Conservation (phyloP, 1,284 basidiomycete species). For the Tremellales sp. region DNA sequence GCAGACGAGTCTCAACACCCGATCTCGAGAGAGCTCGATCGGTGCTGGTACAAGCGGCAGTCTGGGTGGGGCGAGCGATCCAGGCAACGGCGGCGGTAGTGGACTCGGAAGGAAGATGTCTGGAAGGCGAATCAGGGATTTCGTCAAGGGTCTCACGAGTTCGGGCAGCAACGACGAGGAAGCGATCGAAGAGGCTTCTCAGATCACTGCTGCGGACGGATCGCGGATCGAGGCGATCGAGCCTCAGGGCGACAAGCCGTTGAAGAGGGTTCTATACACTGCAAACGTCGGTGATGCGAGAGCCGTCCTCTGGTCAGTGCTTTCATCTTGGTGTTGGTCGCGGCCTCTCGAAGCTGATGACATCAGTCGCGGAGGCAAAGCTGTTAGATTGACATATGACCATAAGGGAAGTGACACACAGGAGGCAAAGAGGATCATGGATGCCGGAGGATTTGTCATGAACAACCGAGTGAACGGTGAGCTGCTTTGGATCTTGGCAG, state of each 20-base stretch:
- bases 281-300: constrained; percentile 80
- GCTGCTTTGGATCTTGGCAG: constrained; percentile 11
- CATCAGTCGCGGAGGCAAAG: constrained; percentile 71
- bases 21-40: constrained; percentile 27
- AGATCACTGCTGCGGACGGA: constrained; percentile 29
- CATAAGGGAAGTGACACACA: constrained; percentile 97
- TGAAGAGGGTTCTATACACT: constrained; percentile 80
- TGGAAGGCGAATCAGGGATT: constrained; percentile 41
- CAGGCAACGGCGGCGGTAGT: no score
- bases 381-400: constrained; percentile 92
- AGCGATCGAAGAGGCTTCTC: constrained; percentile 22
- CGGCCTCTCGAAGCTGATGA: no score
- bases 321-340: no score
- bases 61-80: constrained; percentile 19
- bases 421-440: constrained; percentile 94
- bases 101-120: constrained; percentile 32
- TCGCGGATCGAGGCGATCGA: constrained; percentile 44
- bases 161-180: constrained; percentile 16
- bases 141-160: constrained; percentile 45
- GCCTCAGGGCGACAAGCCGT: constrained; percentile 25
- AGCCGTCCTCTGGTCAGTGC: constrained; percentile 43
- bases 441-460: constrained; percentile 98
- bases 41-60: constrained; percentile 22
- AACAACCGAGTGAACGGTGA: constrained; percentile 90
- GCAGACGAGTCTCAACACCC: constrained; percentile 20